A percentile compares a stretch with the other conserved stretches of the same genome.
These are phyloP conservation scores for Vickermania ingenoplastis DNA, from an alignment of 208 protist genomes.

Conservation along the genomic window DNA sequence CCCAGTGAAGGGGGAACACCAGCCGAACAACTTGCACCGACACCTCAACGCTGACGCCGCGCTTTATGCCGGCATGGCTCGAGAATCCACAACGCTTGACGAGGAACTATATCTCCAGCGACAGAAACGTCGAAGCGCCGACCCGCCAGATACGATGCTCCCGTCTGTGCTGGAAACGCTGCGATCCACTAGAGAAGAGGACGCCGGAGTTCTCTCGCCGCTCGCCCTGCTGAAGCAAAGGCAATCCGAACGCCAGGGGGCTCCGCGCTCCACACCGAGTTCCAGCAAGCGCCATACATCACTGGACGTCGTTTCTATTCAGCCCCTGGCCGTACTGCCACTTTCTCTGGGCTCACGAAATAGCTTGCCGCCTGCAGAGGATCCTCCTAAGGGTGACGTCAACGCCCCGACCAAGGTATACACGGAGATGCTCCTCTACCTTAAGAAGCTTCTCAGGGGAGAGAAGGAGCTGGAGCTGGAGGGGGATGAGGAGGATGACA, in stretches of 20 bases:
- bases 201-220: not conserved
- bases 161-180: conserved; percentile 43
- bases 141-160: not conserved
- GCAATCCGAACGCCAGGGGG: too few species aligned
- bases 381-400: too few species aligned
- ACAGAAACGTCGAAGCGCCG: not conserved
- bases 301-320: too few species aligned
- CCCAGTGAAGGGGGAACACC: not conserved
- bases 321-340: not conserved
- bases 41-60: not conserved
- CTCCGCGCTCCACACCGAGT: too few species aligned
- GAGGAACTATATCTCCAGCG: not conserved
- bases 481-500: conserved; percentile 33
- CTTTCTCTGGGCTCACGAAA: not conserved
- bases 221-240: too few species aligned
- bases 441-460: conserved; percentile 48
- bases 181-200: conserved; percentile 25
- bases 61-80: conserved; percentile 1
- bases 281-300: too few species aligned
- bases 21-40: not conserved
- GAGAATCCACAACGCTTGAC: not conserved
- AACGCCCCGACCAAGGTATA: conserved; percentile 16
- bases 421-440: conserved; percentile 74
- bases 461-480: conserved; percentile 17
- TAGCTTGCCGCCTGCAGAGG: too few species aligned